Evolutionary conservation across 768 basidiomycete genomes (phyloP).

Genomic region (Leccinellum luteum): DNA sequence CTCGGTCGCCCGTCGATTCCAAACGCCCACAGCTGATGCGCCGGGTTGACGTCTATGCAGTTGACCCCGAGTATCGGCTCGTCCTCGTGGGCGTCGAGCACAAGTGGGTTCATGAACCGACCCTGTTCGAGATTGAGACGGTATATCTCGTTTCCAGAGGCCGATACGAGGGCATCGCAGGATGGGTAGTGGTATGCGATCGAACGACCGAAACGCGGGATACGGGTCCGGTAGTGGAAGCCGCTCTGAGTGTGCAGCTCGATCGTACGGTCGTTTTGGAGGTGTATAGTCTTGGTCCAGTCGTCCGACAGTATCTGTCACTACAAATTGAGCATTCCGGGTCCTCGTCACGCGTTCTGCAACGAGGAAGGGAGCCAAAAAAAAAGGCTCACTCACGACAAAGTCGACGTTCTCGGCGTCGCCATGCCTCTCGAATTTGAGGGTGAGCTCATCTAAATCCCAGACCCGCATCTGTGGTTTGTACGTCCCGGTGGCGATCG

Average conservation of each 20-base stretch:
- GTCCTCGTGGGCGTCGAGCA: slow-evolving; percentile 48
- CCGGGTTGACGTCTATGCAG: slow-evolving; percentile 87
- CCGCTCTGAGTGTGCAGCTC: slow-evolving; percentile 94
- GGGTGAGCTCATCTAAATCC: slow-evolving; percentile 88
- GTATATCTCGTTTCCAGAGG: slow-evolving; percentile 84
- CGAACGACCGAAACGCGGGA: slow-evolving; percentile 91
- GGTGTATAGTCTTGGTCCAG: slow-evolving; percentile 97
- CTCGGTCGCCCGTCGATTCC: slow-evolving; percentile 85
- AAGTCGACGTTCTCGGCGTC: slow-evolving; percentile 99
- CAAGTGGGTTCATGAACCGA: slow-evolving; percentile 81
- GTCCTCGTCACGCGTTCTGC: neutral
- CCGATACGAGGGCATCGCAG: slow-evolving; percentile 85
- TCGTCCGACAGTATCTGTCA: slow-evolving; percentile 89
- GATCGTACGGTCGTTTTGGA: slow-evolving; percentile 93
- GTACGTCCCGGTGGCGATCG: slow-evolving; percentile 93
- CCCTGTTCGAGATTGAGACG: slow-evolving; percentile 96
- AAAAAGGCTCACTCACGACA: slow-evolving; percentile 69
- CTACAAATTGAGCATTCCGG: neutral
- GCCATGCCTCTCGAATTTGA: slow-evolving; percentile 95
- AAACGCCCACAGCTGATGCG: slow-evolving; percentile 86
- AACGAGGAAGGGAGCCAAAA: neutral
- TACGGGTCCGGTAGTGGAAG: slow-evolving; percentile 87
- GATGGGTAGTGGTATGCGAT: slow-evolving; percentile 93
- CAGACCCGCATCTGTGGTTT: slow-evolving; percentile 97
- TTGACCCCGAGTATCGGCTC: slow-evolving; percentile 81